A percentile compares a stretch with the other conserved stretches of the same genome.
These are phyloP conservation scores for Globisporangium splendens DNA, from an alignment of 352 stramenopile genomes.

Conservation along the genomic window DNA sequence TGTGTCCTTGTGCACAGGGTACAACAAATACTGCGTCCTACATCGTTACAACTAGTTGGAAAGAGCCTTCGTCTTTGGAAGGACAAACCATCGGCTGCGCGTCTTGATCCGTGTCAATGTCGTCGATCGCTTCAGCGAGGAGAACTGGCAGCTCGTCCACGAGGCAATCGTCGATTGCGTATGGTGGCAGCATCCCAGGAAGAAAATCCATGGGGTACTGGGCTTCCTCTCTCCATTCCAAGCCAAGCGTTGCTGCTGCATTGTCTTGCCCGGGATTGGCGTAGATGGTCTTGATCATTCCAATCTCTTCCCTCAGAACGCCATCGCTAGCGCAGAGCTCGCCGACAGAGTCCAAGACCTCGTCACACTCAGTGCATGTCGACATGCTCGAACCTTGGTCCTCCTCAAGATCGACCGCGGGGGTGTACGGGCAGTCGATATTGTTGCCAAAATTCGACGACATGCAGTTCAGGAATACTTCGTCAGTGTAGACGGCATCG, in stretches of 20 bases:
- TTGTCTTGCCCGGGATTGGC: slow-evolving; percentile 2
- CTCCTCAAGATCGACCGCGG: background rate
- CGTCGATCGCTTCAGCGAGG: background rate
- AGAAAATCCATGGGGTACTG: slow-evolving; percentile 2
- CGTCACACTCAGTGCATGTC: slow-evolving; percentile 8
- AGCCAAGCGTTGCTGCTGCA: slow-evolving; percentile 1
- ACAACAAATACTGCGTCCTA: too few relatives aligned
- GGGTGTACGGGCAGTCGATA: background rate
- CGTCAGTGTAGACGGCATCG: slow-evolving; percentile 9
- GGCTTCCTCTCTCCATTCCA: slow-evolving; percentile 3
- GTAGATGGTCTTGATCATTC: slow-evolving; percentile 1
- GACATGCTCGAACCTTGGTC: slow-evolving; percentile 3
- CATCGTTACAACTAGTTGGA: background rate
- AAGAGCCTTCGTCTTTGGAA: background rate
- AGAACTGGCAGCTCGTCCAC: background rate
- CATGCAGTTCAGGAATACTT: slow-evolving; percentile 3
- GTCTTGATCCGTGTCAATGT: background rate
- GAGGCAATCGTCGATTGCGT: background rate
- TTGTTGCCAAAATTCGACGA: background rate
- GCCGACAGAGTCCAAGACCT: slow-evolving; percentile 3
- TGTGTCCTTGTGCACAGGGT: too few relatives aligned
- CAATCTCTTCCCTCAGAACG: slow-evolving; percentile 7
- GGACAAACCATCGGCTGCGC: background rate
- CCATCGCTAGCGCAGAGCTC: slow-evolving; percentile 7
- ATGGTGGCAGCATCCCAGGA: background rate